Evolutionary conservation across 257 asterid genomes (phyloP).

Genomic region (Primulina eburnea): DNA sequence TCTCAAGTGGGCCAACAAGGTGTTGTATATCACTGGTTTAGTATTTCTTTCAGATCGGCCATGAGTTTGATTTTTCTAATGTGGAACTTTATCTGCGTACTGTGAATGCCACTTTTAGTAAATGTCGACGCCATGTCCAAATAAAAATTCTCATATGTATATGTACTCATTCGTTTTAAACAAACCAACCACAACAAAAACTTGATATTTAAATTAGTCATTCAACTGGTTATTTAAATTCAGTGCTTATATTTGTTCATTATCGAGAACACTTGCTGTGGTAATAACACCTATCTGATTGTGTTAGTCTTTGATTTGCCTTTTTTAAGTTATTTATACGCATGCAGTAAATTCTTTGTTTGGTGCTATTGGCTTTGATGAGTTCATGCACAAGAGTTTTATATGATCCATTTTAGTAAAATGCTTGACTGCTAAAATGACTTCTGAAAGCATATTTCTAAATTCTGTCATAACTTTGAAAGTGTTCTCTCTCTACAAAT

Average conservation of each 20-base stretch:
- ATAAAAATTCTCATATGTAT: background rate
- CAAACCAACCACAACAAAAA: background rate
- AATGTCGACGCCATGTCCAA: background rate
- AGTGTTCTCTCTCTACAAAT: background rate
- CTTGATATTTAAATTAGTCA: background rate
- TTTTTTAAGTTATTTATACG: background rate
- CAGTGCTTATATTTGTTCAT: background rate
- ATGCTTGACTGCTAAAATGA: background rate
- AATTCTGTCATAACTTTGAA: background rate
- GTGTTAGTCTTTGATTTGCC: background rate
- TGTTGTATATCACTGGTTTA: constrained; percentile 19
- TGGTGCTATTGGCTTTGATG: background rate
- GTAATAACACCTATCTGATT: background rate
- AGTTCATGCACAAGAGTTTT: background rate
- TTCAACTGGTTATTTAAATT: background rate
- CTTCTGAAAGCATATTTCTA: background rate
- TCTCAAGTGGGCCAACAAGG: constrained; percentile 95
- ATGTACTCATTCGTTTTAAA: background rate
- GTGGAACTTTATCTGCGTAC: background rate
- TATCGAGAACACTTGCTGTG: background rate
- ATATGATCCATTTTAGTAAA: background rate
- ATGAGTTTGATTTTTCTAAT: background rate
- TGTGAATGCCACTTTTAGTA: background rate
- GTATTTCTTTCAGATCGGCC: constrained; percentile 3
- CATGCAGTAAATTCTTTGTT: background rate